A percentile compares a stretch with the other conserved stretches of the same genome.
Conservation (phyloP, 2,329 filamentous ascomycete genomes). For the Colletotrichum sp. region DNA sequence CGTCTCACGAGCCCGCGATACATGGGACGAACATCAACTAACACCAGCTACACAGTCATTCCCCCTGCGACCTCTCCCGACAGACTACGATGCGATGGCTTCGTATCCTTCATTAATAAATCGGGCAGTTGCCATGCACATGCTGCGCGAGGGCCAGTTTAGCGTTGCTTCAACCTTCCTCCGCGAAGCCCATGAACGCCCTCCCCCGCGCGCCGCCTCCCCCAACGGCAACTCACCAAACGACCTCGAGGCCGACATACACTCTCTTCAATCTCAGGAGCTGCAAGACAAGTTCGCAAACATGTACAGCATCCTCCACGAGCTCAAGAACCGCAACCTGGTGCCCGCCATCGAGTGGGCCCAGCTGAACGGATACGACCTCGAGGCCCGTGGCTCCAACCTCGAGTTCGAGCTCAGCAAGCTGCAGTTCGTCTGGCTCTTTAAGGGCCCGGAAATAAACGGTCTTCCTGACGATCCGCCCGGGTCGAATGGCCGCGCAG, state of each 20-base stretch:
- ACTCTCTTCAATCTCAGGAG: conserved; percentile 65
- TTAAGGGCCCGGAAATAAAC: conserved; percentile 65
- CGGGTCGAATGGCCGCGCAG: conserved; percentile 57
- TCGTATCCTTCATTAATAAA: conserved; percentile 82
- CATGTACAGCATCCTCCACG: conserved; percentile 89
- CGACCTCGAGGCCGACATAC: conserved; percentile 46
- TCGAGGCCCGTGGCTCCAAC: conserved; percentile 87
- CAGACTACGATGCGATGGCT: conserved; percentile 81
- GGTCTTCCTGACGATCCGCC: conserved; percentile 55
- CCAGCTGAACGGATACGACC: conserved; percentile 66
- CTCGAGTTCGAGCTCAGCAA: conserved; percentile 94
- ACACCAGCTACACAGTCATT: conserved; percentile 30
- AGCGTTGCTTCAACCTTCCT: conserved; percentile 86
- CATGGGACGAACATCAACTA: not conserved
- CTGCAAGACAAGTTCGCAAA: conserved; percentile 83
- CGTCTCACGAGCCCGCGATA: conserved; percentile 15
- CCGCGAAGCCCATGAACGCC: conserved; percentile 64
- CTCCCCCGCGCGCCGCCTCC: conserved; percentile 21
- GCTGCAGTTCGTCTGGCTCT: conserved; percentile 89
- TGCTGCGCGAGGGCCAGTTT: conserved; percentile 94
- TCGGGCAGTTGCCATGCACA: conserved; percentile 90
- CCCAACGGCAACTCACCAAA: not conserved
- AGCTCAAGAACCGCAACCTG: conserved; percentile 78
- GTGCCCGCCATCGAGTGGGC: conserved; percentile 90
- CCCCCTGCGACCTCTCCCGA: conserved; percentile 68